A percentile compares a stretch with the other conserved stretches of the same genome.
These are phyloP conservation scores for Nitzschia putrida DNA, from an alignment of 108 stramenopile species.

Conservation along the genomic window DNA sequence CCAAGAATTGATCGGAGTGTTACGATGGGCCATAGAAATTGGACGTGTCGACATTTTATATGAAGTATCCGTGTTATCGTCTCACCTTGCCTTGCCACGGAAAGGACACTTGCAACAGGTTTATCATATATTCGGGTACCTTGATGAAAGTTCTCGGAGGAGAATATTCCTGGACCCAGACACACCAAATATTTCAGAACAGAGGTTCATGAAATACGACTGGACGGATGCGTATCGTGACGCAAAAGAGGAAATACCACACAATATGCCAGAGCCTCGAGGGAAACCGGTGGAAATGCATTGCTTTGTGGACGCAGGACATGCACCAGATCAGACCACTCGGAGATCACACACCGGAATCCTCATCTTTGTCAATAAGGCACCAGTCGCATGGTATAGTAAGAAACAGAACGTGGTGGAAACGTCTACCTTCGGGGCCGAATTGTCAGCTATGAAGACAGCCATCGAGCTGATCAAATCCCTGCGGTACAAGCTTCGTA, in stretches of 20 bases:
- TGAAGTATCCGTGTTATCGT: constrained; percentile 53
- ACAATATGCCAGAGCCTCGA: background rate
- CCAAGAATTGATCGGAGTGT: constrained; percentile 41
- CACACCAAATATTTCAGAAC: background rate
- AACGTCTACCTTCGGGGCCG: background rate
- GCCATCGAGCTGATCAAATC: background rate
- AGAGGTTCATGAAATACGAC: background rate
- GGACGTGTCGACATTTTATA: constrained; percentile 41
- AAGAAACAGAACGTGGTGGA: background rate
- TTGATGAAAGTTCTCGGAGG: constrained; percentile 10
- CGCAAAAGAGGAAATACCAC: background rate
- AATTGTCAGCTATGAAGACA: background rate
- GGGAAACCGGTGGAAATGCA: background rate
- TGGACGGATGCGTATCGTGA: background rate
- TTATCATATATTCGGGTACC: constrained; percentile 46
- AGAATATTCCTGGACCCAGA: background rate
- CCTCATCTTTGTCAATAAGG: background rate
- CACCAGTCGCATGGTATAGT: background rate
- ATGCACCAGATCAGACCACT: background rate
- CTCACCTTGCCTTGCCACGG: constrained; percentile 49
- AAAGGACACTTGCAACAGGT: constrained; percentile 46
- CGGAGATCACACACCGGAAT: background rate
- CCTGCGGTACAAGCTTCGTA: background rate
- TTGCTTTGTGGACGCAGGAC: background rate
- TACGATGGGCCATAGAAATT: constrained; percentile 44